phyloP scores from a whole-genome alignment of 2,329 filamentous ascomycete genomes.

The Beauveria rudraprayagi region DNA sequence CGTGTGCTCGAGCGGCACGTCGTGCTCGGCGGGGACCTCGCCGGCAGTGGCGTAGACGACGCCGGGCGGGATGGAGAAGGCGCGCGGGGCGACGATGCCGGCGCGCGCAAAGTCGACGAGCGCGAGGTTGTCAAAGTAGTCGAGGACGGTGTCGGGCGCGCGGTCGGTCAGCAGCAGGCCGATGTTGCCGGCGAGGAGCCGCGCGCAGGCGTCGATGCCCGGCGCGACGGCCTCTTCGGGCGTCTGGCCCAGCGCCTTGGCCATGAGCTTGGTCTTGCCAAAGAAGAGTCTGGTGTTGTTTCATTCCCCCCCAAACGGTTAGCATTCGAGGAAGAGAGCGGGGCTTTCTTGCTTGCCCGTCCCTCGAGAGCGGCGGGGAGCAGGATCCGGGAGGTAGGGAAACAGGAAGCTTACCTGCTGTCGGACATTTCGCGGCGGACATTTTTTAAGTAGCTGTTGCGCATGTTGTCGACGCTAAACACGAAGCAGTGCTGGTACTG shows the following conservation, averaged over 20 bases:
- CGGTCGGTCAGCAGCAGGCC: slow-evolving; percentile 88
- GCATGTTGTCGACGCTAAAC: slow-evolving; percentile 93
- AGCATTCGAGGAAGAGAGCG: too few species aligned
- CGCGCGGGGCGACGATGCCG: slow-evolving; percentile 64
- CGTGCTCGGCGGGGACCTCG: slow-evolving; percentile 69
- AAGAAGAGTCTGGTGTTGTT: slow-evolving; percentile 64
- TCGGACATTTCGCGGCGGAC: slow-evolving; percentile 79
- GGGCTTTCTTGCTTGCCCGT: neutral
- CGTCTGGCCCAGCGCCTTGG: slow-evolving; percentile 77
- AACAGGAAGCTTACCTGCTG: slow-evolving; percentile 54
- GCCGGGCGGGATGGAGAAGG: slow-evolving; percentile 76
- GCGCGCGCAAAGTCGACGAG: slow-evolving; percentile 88
- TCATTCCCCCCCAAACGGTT: neutral
- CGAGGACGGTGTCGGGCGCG: slow-evolving; percentile 53
- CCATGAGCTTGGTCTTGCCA: slow-evolving; percentile 99
- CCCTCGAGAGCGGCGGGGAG: neutral
- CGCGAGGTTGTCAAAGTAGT: slow-evolving; percentile 64
- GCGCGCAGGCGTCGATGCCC: slow-evolving; percentile 62
- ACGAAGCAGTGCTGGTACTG: slow-evolving; percentile 88
- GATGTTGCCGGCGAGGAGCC: slow-evolving; percentile 70
- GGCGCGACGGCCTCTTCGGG: slow-evolving; percentile 73
- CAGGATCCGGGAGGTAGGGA: neutral
- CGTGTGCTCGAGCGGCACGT: slow-evolving; percentile 79
- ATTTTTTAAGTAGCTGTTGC: slow-evolving; percentile 91
- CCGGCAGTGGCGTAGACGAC: slow-evolving; percentile 73